phyloP scores from a whole-genome alignment of 371 early-diverging fungal species.

The Capillidium heterosporum region DNA sequence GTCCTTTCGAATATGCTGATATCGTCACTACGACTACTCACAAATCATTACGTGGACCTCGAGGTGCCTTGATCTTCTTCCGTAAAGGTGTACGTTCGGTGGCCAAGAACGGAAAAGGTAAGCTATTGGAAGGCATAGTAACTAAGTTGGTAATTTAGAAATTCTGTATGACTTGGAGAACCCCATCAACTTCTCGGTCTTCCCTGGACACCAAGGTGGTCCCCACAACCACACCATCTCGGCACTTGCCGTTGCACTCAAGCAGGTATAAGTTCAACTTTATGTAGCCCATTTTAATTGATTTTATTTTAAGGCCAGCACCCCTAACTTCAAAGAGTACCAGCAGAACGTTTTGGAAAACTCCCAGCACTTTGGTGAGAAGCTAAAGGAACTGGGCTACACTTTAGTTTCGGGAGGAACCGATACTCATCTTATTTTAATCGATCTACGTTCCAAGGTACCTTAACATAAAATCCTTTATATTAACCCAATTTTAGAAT shows the following conservation, averaged over 20 bases:
- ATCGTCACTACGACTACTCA: slow-evolving; percentile 99
- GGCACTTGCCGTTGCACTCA: slow-evolving; percentile 91
- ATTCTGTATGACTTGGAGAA: slow-evolving; percentile 72
- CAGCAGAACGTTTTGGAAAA: slow-evolving; percentile 76
- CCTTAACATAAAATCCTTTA: slow-evolving; percentile 17
- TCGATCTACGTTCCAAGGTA: slow-evolving; percentile 63
- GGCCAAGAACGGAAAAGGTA: slow-evolving; percentile 65
- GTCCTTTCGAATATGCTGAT: slow-evolving; percentile 92
- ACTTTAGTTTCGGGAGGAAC: slow-evolving; percentile 84
- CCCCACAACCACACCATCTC: slow-evolving; percentile 99
- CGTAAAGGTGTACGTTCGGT: slow-evolving; percentile 72
- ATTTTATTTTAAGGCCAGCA: slow-evolving; percentile 22
- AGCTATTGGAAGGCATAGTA: background rate
- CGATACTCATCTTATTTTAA: slow-evolving; percentile 81
- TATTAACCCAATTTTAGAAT: slow-evolving; percentile 15
- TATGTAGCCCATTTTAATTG: background rate
- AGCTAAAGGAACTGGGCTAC: slow-evolving; percentile 51
- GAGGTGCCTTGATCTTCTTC: slow-evolving; percentile 97
- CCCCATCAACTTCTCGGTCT: slow-evolving; percentile 92
- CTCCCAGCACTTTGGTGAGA: slow-evolving; percentile 64
- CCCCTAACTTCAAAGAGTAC: slow-evolving; percentile 80
- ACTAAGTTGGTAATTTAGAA: slow-evolving; percentile 13
- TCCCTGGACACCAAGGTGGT: slow-evolving; percentile 98
- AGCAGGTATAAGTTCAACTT: slow-evolving; percentile 34
- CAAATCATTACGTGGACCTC: slow-evolving; percentile 96